Conservation (phyloP, 2,329 filamentous ascomycete species). For the Aspergillus texensis region DNA sequence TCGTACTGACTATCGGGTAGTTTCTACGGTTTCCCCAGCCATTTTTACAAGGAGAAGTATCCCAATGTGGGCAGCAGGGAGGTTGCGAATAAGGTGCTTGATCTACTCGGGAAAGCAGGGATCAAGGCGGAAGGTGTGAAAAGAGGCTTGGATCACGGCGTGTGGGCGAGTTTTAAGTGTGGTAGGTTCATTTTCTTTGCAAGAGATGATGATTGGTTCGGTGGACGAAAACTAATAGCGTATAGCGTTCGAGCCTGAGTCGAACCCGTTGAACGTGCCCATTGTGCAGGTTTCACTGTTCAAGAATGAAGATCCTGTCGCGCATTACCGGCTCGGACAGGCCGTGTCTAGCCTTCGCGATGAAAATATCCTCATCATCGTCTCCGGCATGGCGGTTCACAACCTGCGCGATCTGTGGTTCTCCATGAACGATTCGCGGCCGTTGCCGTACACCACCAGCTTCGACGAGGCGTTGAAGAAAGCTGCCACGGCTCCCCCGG, state of each 20-base stretch:
- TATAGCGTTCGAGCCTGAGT: slow-evolving; percentile 61
- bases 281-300: slow-evolving; percentile 75
- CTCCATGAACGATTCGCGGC: slow-evolving; percentile 47
- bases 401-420: slow-evolving; percentile 63
- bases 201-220: background rate
- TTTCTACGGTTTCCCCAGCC: slow-evolving; percentile 71
- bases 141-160: slow-evolving; percentile 73
- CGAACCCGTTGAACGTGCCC: slow-evolving; percentile 66
- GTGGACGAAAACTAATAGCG: background rate
- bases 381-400: slow-evolving; percentile 75
- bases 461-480: slow-evolving; percentile 72
- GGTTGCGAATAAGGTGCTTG: slow-evolving; percentile 62
- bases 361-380: slow-evolving; percentile 68
- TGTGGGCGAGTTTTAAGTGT: slow-evolving; percentile 69
- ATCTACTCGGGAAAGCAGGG: slow-evolving; percentile 57
- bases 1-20: slow-evolving; percentile 32
- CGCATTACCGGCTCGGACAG: slow-evolving; percentile 69
- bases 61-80: slow-evolving; percentile 64
- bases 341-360: slow-evolving; percentile 68
- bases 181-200: slow-evolving; percentile 36
- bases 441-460: slow-evolving; percentile 60
- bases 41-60: slow-evolving; percentile 70
- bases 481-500: slow-evolving; percentile 56
- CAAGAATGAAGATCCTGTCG: slow-evolving; percentile 62
- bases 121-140: slow-evolving; percentile 63